Conservation (phyloP, 1,284 basidiomycete species). For the Ustilago shanxiensis region DNA sequence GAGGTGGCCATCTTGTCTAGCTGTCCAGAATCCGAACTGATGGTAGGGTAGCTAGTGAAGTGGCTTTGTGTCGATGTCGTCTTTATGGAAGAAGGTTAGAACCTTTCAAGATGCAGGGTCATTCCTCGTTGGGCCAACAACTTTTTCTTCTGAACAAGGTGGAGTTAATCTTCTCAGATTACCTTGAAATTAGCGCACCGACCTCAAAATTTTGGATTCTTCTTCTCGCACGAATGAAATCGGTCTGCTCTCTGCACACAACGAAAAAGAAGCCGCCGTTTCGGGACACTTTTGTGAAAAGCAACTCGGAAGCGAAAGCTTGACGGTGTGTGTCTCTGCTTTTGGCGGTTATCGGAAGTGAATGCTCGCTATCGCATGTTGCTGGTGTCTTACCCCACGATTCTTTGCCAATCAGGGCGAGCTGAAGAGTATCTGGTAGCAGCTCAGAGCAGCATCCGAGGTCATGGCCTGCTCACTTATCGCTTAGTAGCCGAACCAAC, state of each 20-base stretch:
- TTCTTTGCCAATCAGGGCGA: neutral
- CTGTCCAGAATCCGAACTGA: neutral
- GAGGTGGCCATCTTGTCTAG: conserved; percentile 27
- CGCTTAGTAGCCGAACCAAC: neutral
- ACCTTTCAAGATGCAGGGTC: too few relatives aligned
- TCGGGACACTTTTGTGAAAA: conserved; percentile 31
- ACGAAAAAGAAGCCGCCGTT: neutral
- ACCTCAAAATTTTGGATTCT: conserved; percentile 19
- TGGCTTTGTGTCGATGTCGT: neutral
- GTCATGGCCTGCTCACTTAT: neutral
- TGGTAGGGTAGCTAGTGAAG: neutral
- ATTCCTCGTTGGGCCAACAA: neutral
- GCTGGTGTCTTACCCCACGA: conserved; percentile 26
- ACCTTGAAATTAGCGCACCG: conserved; percentile 15
- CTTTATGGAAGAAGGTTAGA: too few relatives aligned
- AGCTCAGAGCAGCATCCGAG: neutral
- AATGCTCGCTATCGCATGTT: conserved; percentile 31
- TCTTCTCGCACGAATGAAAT: conserved; percentile 15
- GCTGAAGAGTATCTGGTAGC: too few relatives aligned
- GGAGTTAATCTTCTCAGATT: conserved; percentile 11
- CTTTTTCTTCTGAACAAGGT: conserved; percentile 14
- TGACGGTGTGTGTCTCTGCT: neutral
- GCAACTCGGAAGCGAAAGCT: conserved; percentile 34
- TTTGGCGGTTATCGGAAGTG: conserved; percentile 30
- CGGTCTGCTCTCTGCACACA: neutral